Evolutionary conservation across 2,329 filamentous ascomycete species (phyloP), one percentile per base, ranked within the genome.

Genomic region (Gnomoniopsis sp.): DNA sequence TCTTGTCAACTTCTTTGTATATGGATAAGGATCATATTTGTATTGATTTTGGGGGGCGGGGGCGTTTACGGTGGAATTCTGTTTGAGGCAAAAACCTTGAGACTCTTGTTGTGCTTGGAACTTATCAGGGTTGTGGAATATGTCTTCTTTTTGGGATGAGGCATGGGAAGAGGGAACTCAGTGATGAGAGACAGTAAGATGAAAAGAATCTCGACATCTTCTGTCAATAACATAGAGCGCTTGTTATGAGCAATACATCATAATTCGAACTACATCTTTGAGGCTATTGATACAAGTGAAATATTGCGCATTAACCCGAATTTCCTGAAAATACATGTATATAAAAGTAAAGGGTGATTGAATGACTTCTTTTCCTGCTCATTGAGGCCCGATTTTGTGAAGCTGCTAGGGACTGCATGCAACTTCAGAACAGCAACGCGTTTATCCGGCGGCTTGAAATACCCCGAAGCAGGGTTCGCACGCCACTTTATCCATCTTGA

Each of bases 371-470:
- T n/a, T n/a, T n/a, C n/a, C n/a, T n/a, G n/a, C n/a, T n/a, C n/a
- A n/a, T n/a, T n/a, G n/a, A n/a, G n/a, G n/a, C n/a, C n/a, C n/a
- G n/a, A n/a, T n/a, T n/a, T n/a, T n/a, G n/a, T n/a, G n/a, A n/a
- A n/a, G n/a, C n/a, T n/a, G n/a, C n/a, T n/a, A n/a, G n/a, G n/a
- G n/a, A n/a, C n/a, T n/a, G n/a, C n/a, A n/a, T n/a, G n/a, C n/a
- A n/a, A n/a, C n/a, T n/a, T n/a, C 34, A 8, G 34, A 38, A 15
- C 34, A 38, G 34, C 34, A 38, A 38, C n/a, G n/a, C n/a, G n/a
- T 53, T 44, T 53, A 19, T n/a, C 36, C 38, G 53, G 38, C 58
- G 58, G 58, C 30, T 34, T 19, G 46, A 60, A 48, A 43, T 60
- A 60, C 34, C 49, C 58, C 58, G 58, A 57, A 30, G 44, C 26